Evolutionary conservation across 305 asterid genomes (phyloP).

Genomic region (Withania somnifera): DNA sequence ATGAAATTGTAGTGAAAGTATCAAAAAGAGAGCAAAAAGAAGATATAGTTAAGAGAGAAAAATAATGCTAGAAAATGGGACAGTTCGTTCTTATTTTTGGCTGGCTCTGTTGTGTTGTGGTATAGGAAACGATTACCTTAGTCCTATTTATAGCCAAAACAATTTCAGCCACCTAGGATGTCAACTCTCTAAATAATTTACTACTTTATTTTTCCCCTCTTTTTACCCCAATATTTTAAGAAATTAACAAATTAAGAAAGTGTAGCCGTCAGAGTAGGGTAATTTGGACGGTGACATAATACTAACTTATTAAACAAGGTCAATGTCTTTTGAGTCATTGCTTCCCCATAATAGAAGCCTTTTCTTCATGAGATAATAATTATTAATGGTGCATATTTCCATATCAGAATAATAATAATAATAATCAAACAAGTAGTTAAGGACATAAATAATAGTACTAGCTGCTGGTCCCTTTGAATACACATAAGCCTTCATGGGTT

Average conservation of each 20-base stretch:
- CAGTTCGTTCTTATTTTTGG: neutral
- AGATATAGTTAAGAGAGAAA: neutral
- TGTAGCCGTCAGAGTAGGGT: constrained; percentile 30
- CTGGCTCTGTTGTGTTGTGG: neutral
- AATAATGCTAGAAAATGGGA: neutral
- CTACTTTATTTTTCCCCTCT: neutral
- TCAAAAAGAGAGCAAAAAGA: neutral
- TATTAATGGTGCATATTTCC: neutral
- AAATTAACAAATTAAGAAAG: neutral
- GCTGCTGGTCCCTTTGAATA: neutral
- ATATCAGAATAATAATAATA: neutral
- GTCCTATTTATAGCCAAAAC: constrained; percentile 10
- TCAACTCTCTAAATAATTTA: neutral
- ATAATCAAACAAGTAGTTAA: neutral
- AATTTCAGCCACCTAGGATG: neutral
- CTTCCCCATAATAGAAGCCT: constrained; percentile 23
- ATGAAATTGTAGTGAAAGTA: neutral
- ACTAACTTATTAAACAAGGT: constrained; percentile 7
- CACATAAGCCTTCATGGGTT: neutral
- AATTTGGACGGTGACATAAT: constrained; percentile 46
- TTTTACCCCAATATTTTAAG: neutral
- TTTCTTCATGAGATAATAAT: neutral
- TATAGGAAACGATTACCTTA: neutral
- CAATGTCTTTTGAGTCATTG: constrained; percentile 16
- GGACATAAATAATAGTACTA: neutral